phyloP scores from a whole-genome alignment of 2,329 filamentous ascomycete species.

The Aspergillus candidus region DNA sequence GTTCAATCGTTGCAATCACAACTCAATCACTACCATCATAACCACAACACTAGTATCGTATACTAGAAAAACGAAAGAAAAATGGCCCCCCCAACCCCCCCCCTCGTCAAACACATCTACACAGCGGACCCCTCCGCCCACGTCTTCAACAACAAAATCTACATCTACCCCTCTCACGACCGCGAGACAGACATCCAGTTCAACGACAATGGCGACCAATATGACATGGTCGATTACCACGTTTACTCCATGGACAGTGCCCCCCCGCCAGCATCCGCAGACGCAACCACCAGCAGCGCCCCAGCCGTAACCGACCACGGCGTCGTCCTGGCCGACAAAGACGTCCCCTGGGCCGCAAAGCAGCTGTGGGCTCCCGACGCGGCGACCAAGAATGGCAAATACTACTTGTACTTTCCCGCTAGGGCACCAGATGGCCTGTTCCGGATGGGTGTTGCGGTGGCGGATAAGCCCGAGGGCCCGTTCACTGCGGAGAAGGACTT shows the following conservation, averaged over 20 bases:
- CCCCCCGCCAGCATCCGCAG: conserved; percentile 30
- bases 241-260: conserved; percentile 61
- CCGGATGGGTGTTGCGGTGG: conserved; percentile 65
- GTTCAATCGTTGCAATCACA: neutral
- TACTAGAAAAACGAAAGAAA: neutral
- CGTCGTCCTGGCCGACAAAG: conserved; percentile 57
- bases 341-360: conserved; percentile 70
- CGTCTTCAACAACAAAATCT: conserved; percentile 68
- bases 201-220: conserved; percentile 82
- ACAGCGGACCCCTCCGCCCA: conserved; percentile 76
- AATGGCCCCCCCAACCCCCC: conserved; percentile 31
- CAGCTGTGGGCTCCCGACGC: conserved; percentile 79
- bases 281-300: no score
- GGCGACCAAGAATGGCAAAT: conserved; percentile 61
- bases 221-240: conserved; percentile 80
- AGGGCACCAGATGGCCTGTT: conserved; percentile 65
- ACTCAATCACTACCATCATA: neutral
- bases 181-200: conserved; percentile 66
- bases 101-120: conserved; percentile 68
- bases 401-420: conserved; percentile 73
- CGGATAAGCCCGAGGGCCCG: conserved; percentile 60
- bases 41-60: neutral
- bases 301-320: conserved; percentile 63
- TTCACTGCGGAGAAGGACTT: conserved; percentile 60
- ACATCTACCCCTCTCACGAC: conserved; percentile 78